Evolutionary conservation across 306 rosid genomes (phyloP).

Genomic region (Vachellia pachyceras): DNA sequence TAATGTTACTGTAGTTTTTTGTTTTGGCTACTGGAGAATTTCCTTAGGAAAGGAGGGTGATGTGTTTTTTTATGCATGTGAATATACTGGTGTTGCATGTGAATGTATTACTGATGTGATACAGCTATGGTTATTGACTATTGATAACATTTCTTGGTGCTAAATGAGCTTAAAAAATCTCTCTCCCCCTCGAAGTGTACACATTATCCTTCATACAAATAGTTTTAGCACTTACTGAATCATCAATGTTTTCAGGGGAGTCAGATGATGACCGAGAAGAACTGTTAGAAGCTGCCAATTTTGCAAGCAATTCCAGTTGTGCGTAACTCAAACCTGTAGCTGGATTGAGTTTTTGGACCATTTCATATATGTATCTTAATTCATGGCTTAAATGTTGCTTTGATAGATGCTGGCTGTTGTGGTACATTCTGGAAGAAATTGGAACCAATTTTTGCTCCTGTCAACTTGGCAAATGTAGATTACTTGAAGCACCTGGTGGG

Average conservation of each 20-base stretch:
- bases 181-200: neutral
- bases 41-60: slow-evolving; percentile 10
- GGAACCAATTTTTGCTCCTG: slow-evolving; percentile 69
- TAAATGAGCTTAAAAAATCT: too few species aligned
- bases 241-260: slow-evolving; percentile 61
- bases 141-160: neutral
- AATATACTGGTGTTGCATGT: too few species aligned
- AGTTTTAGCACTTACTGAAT: slow-evolving; percentile 29
- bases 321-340: slow-evolving; percentile 47
- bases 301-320: slow-evolving; percentile 74
- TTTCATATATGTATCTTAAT: slow-evolving; percentile 6
- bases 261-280: slow-evolving; percentile 76
- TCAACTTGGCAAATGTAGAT: slow-evolving; percentile 54
- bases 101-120: slow-evolving; percentile 11
- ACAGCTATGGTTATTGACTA: neutral
- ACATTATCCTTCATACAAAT: slow-evolving; percentile 13
- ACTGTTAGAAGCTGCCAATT: slow-evolving; percentile 71
- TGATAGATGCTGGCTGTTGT: slow-evolving; percentile 72
- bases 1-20: slow-evolving; percentile 16
- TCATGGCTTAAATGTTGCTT: slow-evolving; percentile 33
- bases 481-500: slow-evolving; percentile 76
- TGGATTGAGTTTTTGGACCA: slow-evolving; percentile 19
- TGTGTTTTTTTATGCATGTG: slow-evolving; percentile 20
- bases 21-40: slow-evolving; percentile 14
- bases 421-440: slow-evolving; percentile 81